A percentile compares a stretch with the other conserved stretches of the same genome.
phyloP scores from a whole-genome alignment of 116 monocot species.

The Dioscorea cayenensis region DNA sequence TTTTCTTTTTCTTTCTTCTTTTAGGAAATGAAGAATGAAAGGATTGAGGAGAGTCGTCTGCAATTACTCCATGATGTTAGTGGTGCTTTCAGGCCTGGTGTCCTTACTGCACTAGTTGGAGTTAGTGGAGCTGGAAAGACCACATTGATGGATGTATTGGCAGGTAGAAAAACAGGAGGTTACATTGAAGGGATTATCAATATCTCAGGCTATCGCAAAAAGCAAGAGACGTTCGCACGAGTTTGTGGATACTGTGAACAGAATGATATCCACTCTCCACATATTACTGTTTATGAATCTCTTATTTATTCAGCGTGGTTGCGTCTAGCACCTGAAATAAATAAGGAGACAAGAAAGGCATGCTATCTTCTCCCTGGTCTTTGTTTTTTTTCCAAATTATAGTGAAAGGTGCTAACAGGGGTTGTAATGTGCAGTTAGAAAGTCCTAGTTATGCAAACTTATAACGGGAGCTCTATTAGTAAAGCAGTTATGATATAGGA shows the following conservation, averaged over 20 bases:
- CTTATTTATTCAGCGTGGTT: conserved; percentile 73
- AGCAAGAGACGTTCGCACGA: conserved; percentile 75
- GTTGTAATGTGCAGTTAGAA: too few relatives aligned
- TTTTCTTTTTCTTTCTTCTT: background rate
- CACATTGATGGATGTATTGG: conserved; percentile 81
- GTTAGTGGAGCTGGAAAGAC: conserved; percentile 94
- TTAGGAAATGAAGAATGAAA: conserved; percentile 74
- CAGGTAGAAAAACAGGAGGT: conserved; percentile 86
- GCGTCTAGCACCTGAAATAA: conserved; percentile 59
- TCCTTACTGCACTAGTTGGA: conserved; percentile 77
- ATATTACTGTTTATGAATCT: conserved; percentile 74
- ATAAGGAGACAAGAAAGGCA: conserved; percentile 37
- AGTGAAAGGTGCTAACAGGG: too few relatives aligned
- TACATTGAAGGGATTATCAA: conserved; percentile 69
- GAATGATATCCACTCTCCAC: conserved; percentile 83
- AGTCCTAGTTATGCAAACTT: too few relatives aligned
- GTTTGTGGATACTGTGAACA: conserved; percentile 89
- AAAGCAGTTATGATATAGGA: too few relatives aligned
- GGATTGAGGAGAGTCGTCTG: conserved; percentile 37
- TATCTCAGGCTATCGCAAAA: conserved; percentile 79
- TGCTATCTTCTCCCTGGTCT: background rate
- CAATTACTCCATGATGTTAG: conserved; percentile 62
- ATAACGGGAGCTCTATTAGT: too few relatives aligned
- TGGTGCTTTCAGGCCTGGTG: conserved; percentile 69
- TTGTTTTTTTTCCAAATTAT: background rate